These are phyloP conservation scores for Trypanosoma brucei DNA, from an alignment of 208 protist species.

Conservation along the genomic window DNA sequence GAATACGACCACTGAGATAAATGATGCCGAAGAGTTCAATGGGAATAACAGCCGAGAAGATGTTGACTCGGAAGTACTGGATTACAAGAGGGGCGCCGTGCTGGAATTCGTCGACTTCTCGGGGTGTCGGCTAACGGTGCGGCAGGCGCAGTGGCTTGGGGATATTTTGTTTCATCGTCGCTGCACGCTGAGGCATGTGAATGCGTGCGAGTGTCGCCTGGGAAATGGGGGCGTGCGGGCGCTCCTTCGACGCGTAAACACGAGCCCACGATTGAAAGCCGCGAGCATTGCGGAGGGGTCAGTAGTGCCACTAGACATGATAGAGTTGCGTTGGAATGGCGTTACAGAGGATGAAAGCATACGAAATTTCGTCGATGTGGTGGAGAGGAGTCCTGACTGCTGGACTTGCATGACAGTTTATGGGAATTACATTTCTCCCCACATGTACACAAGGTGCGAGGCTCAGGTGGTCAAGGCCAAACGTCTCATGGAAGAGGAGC, in stretches of 20 bases:
- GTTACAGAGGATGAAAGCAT: conserved; percentile 25
- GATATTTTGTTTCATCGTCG: conserved; percentile 24
- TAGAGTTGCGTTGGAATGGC: conserved; percentile 33
- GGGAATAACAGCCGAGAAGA: background rate
- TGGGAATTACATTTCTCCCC: conserved; percentile 21
- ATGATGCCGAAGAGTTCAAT: background rate
- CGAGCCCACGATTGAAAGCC: conserved; percentile 2
- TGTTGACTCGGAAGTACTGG: background rate
- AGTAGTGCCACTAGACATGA: conserved; percentile 12
- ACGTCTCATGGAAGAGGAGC: background rate
- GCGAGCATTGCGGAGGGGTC: background rate
- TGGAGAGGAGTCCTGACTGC: conserved; percentile 2
- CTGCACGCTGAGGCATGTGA: conserved; percentile 21
- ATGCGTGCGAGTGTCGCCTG: conserved; percentile 27
- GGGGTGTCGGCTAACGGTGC: conserved; percentile 15
- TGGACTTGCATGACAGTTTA: conserved; percentile 1
- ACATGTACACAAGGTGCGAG: conserved; percentile 1
- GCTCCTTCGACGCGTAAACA: background rate
- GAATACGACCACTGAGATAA: background rate
- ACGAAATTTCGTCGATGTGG: conserved; percentile 3
- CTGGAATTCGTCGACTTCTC: conserved; percentile 36
- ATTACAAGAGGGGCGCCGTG: background rate
- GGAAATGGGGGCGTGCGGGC: conserved; percentile 21
- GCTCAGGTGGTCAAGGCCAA: background rate
- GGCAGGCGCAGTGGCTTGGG: conserved; percentile 14